Percentiles rank a stretch among this genome's conserved stretches.
phyloP scores from a whole-genome alignment of 192 early-diverging fungal genomes.

The Rhizophagus clarus region DNA sequence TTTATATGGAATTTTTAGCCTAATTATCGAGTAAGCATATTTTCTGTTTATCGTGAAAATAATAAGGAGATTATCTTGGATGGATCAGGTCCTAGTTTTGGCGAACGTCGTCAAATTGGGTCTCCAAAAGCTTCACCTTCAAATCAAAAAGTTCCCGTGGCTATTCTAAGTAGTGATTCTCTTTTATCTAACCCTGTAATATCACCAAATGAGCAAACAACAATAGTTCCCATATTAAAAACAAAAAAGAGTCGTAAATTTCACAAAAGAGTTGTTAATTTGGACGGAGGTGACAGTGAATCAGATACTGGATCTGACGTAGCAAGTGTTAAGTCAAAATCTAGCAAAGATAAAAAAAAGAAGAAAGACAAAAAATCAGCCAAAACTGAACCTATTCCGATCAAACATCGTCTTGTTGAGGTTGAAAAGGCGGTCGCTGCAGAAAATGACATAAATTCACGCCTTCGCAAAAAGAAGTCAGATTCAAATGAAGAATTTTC shows the following conservation, averaged over 20 bases:
- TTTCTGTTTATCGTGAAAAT: slow-evolving; percentile 47
- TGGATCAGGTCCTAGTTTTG: slow-evolving; percentile 50
- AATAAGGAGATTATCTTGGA: slow-evolving; percentile 52
- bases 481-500: slow-evolving; percentile 22
- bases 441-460: slow-evolving; percentile 9
- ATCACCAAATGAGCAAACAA: background rate
- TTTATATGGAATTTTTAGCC: slow-evolving; percentile 36
- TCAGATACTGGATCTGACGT: slow-evolving; percentile 28
- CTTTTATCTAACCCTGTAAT: slow-evolving; percentile 18
- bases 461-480: background rate
- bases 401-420: slow-evolving; percentile 7
- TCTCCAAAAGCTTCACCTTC: slow-evolving; percentile 27
- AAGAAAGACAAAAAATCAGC: slow-evolving; percentile 31
- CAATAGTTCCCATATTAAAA: background rate
- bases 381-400: slow-evolving; percentile 19
- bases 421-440: slow-evolving; percentile 20
- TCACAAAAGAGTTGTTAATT: slow-evolving; percentile 36
- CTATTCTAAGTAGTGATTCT: slow-evolving; percentile 36
- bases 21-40: slow-evolving; percentile 53
- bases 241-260: slow-evolving; percentile 34
- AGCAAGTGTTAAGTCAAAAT: background rate
- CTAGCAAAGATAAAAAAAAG: slow-evolving; percentile 11
- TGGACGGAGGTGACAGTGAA: slow-evolving; percentile 16
- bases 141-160: slow-evolving; percentile 34
- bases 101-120: slow-evolving; percentile 42